Base-by-base conservation (phyloP, 257 asterid genomes). In the Nicotiana benthamiana region DNA sequence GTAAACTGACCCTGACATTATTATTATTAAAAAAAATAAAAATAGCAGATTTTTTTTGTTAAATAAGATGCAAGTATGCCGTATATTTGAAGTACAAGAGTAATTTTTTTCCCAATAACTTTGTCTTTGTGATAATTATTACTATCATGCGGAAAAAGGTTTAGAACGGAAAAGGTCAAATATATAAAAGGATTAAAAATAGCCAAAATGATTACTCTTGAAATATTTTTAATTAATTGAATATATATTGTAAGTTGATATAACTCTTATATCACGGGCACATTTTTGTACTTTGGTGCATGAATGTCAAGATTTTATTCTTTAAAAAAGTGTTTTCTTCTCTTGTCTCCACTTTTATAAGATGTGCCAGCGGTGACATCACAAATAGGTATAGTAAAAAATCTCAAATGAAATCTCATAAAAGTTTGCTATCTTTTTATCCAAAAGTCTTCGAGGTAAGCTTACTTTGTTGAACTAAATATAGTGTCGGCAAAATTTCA, bases 401-500 rank as follows among this genome's bases (percentile, higher is more conserved):
- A 40, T 68, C n/a, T 68, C 57, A 46, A 72, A 72, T 72, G 15
- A 72, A 72, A 72, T 72, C 15, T 72, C 40, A 43, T 70, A 46
- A 72, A 46, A 46, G 16, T 4, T 24, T 22, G 13, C 20, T 0
- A 13, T 43, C 34, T 3, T 43, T 70, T 43, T 22, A 43, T 51
- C 40, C 43, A 24, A 74, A 24, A 74, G 0, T 15, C 17, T 26
- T 46, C 1, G 24, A 48, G 43, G 0, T 26, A 48, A 48, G 5
- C 36, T 48, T 24, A 48, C 79, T 74, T 74, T 74, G 24, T 48
- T 74, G 79, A 63, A 75, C 80, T 57, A 62, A 80, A 82, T 75
- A 54, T 17, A 52, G 51, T 82, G 84, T 82, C 77, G 84, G 84
- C 52, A 82, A 75, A 64, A 63, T 27, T 75, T 12, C 5, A 67